A percentile compares a stretch with the other conserved stretches of the same genome.
These are phyloP conservation scores for Solanum tacnaense DNA, from an alignment of 257 asterid species.

Conservation along the genomic window DNA sequence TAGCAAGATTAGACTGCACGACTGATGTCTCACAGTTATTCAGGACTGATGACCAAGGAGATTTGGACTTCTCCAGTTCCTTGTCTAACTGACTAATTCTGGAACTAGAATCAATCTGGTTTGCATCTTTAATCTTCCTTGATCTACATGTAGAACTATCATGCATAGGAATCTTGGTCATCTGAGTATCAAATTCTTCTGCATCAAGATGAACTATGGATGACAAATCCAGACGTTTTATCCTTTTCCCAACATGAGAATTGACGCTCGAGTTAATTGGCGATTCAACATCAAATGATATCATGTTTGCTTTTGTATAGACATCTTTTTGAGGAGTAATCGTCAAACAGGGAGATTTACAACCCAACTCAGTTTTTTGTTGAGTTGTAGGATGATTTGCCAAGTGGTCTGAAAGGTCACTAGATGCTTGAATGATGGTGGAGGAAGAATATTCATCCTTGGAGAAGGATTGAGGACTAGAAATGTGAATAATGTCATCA, in stretches of 20 bases:
- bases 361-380: conserved; percentile 20
- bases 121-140: conserved; percentile 17
- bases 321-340: conserved; percentile 42
- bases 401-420: conserved; percentile 22
- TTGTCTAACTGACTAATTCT: conserved; percentile 22
- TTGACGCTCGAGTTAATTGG: conserved; percentile 52
- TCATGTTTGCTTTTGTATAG: conserved; percentile 20
- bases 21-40: conserved; percentile 21
- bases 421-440: conserved; percentile 12
- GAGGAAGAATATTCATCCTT: conserved; percentile 29
- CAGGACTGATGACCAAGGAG: conserved; percentile 8
- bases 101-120: conserved; percentile 7
- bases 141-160: conserved; percentile 40
- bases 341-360: conserved; percentile 17
- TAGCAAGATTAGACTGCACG: conserved; percentile 20
- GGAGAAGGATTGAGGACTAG: conserved; percentile 26
- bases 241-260: conserved; percentile 50
- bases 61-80: conserved; percentile 12
- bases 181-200: conserved; percentile 20
- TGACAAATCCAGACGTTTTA: conserved; percentile 35
- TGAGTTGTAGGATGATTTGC: conserved; percentile 20
- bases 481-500: conserved; percentile 12
- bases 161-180: conserved; percentile 24
- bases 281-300: conserved; percentile 42
- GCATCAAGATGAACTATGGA: conserved; percentile 27